Conservation (phyloP, 148 eudicot species). For the Nepenthes gracilis region DNA sequence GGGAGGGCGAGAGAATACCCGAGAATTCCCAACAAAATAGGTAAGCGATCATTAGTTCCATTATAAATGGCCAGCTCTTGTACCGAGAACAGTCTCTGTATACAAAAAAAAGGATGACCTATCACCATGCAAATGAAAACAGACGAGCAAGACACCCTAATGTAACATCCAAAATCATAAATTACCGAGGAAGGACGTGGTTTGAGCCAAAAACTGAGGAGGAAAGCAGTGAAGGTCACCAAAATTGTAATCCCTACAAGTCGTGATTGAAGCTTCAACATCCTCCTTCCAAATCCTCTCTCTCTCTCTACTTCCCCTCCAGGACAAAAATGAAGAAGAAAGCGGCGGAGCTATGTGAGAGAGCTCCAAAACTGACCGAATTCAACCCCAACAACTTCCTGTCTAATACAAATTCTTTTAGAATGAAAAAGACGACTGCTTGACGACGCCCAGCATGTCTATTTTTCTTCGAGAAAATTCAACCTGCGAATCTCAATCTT, state of each 20-base stretch:
- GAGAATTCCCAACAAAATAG: slow-evolving; percentile 57
- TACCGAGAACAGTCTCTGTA: slow-evolving; percentile 39
- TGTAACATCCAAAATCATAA: neutral
- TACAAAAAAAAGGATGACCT: neutral
- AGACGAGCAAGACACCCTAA: neutral
- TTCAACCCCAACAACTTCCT: too few species aligned
- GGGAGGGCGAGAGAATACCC: slow-evolving; percentile 30
- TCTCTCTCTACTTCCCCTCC: too few species aligned
- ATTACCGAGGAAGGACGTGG: slow-evolving; percentile 14
- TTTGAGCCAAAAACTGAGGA: slow-evolving; percentile 28
- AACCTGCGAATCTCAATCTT: too few species aligned
- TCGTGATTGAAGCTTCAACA: slow-evolving; percentile 20
- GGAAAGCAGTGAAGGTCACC: slow-evolving; percentile 29
- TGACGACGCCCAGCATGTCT: too few species aligned
- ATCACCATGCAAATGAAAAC: neutral
- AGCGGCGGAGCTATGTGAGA: too few species aligned
- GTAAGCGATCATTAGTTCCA: slow-evolving; percentile 58
- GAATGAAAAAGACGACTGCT: too few species aligned
- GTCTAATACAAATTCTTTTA: too few species aligned
- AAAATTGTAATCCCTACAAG: slow-evolving; percentile 37
- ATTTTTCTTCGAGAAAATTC: too few species aligned
- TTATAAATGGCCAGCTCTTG: slow-evolving; percentile 56
- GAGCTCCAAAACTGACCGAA: too few species aligned
- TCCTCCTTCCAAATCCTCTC: neutral
- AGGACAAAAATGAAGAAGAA: too few species aligned